Conservation (phyloP, 2,329 filamentous ascomycete species). For the Ampelomyces quisqualis region DNA sequence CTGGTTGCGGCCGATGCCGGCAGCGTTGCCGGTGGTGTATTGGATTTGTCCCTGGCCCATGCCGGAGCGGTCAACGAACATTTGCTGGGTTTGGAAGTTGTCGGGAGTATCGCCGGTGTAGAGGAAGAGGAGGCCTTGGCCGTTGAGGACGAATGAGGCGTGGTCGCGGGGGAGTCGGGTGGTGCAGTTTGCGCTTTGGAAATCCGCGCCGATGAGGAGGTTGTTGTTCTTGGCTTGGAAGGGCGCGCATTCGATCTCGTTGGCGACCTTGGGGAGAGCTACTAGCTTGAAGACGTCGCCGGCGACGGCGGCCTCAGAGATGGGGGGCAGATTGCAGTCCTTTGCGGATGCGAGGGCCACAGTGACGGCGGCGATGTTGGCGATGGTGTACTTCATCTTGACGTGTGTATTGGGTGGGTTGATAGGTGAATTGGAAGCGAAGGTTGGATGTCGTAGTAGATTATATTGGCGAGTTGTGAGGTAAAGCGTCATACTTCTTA, state of each 20-base stretch:
- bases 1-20: conserved; percentile 1
- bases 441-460: no score
- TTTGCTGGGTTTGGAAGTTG: no score
- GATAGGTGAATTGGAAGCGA: no score
- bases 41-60: conserved; percentile 1
- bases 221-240: conserved; percentile 50
- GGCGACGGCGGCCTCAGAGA: conserved; percentile 23
- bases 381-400: conserved; percentile 37
- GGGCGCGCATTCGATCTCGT: conserved; percentile 50
- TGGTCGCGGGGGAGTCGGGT: conserved; percentile 11
- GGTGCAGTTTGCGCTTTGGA: conserved; percentile 53
- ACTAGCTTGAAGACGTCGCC: conserved; percentile 52
- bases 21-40: background rate
- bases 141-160: conserved; percentile 55
- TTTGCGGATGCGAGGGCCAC: conserved; percentile 29
- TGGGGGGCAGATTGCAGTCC: conserved; percentile 25
- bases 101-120: conserved; percentile 52
- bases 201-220: conserved; percentile 48
- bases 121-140: conserved; percentile 48
- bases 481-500: no score
- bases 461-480: no score
- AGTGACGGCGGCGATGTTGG: conserved; percentile 22
- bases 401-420: no score
- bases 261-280: conserved; percentile 54
- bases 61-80: conserved; percentile 53